Evolutionary conservation across 257 asterid genomes (phyloP).

Genomic region (Rehmannia glutinosa): DNA sequence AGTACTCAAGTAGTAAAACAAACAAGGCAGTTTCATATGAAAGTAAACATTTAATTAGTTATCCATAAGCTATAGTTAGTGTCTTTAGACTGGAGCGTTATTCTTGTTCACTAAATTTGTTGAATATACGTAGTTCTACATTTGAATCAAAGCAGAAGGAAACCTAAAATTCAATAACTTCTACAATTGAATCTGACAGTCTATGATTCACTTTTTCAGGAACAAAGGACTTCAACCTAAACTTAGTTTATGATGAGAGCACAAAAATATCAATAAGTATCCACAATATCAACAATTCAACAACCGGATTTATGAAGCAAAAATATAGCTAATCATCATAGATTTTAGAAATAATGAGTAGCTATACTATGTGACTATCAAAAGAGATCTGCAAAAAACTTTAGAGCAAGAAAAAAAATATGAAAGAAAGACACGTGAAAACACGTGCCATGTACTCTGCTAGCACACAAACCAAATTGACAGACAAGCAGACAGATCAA

Average conservation of each 20-base stretch:
- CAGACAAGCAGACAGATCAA: slow-evolving; percentile 5
- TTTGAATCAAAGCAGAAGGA: not conserved
- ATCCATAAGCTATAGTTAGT: not conserved
- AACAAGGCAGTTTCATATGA: not conserved
- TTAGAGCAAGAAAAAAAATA: too few relatives aligned
- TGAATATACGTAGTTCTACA: not conserved
- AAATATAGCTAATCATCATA: not conserved
- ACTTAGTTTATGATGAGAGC: not conserved
- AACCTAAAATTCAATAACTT: not conserved
- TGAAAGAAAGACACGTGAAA: not conserved
- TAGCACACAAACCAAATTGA: not conserved
- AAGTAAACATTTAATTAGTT: not conserved
- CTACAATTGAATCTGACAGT: not conserved
- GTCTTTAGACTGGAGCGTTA: not conserved
- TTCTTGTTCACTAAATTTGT: not conserved
- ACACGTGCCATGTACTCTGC: too few relatives aligned
- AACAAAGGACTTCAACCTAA: not conserved
- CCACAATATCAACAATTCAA: not conserved
- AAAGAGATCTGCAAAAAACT: not conserved
- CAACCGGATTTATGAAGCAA: not conserved
- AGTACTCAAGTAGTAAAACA: not conserved
- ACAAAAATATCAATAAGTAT: not conserved
- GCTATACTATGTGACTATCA: not conserved
- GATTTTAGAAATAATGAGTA: not conserved
- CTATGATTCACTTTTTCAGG: not conserved